Base-by-base conservation (phyloP, 805 yeast genomes). In the Cyberlindnera maclurae region DNA sequence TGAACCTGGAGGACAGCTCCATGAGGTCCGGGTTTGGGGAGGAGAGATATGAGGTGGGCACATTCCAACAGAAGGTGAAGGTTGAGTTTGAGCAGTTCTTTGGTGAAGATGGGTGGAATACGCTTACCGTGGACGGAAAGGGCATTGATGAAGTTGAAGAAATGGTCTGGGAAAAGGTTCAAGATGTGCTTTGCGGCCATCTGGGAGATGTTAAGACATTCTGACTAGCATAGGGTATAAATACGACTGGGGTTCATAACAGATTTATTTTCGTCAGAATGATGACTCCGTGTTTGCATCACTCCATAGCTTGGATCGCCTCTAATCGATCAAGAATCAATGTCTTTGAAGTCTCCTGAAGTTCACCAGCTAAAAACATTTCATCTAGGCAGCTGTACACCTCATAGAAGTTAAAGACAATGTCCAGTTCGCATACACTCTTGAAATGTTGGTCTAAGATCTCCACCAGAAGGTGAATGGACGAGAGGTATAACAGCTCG, bases 371-470 rank as follows among this genome's bases (percentile, higher is more conserved):
- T 34, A 86, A 56, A 52, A 82, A 86, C 57, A 93, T 71, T 59
- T 89, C 96, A 58, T 93, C 97, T 42, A 93, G 58, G 8, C 88
- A 82, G 39, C 74, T 70, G 58, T 88, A 85, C 11, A 86, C 79
- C 58, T 82, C 86, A 67, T 81, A 80, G 61, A 90, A 90, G 60
- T 88, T 87, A 67, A 89, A 93, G 15, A 93, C 94, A 40, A 93
- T 70, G 58, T 90, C 97, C 49, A 90, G 69, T 61, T 90, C 59
- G 63, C 97, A 89, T 7, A 90, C 97, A 52, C 80, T 87, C 47
- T 87, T 82, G 53, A 90, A 90, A 57, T 80, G 86, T 11, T 79
- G 69, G 58, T 90, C 97, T 39, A 90, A 64, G 8, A 87, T 77
- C 61, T 93, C 96, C 15, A 90, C 97, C 45, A 90, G 75, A 38